Evolutionary conservation across 2,329 filamentous ascomycete genomes (phyloP).

Genomic region (Paracamarosporium sp.): DNA sequence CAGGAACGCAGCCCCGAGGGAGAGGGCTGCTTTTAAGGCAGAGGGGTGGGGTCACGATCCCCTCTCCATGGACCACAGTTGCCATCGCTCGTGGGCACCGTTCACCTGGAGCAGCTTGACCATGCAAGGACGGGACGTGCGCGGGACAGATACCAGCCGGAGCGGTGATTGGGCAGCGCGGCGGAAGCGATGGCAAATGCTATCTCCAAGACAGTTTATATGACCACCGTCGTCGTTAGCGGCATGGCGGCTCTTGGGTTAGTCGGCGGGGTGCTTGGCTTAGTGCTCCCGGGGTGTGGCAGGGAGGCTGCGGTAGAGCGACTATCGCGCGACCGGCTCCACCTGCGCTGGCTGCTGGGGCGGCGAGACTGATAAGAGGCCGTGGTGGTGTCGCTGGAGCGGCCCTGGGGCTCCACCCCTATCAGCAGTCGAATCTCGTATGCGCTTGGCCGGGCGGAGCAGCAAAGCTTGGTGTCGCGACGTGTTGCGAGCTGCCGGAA

Average conservation of each 20-base stretch:
- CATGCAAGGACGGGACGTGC: constrained; percentile 9
- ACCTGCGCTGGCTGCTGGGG: background rate
- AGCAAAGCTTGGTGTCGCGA: constrained; percentile 9
- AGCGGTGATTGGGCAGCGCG: constrained; percentile 17
- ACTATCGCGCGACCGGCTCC: background rate
- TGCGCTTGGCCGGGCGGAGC: constrained; percentile 8
- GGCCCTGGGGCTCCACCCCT: constrained; percentile 1
- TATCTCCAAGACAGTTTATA: constrained; percentile 6
- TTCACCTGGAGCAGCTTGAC: constrained; percentile 1
- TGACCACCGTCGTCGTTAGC: constrained; percentile 9
- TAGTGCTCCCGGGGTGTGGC: background rate
- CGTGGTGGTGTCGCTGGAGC: background rate
- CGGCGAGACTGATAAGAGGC: background rate
- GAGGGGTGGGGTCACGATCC: constrained; percentile 24
- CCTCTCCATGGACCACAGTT: constrained; percentile 19
- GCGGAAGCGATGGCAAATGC: constrained; percentile 11
- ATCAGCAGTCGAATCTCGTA: background rate
- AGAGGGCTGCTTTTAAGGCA: constrained; percentile 32
- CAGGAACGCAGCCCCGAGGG: constrained; percentile 18
- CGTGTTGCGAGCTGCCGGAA: constrained; percentile 18
- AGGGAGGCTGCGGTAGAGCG: background rate
- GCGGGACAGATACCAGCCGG: constrained; percentile 13
- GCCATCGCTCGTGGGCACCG: constrained; percentile 24
- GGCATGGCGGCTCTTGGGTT: constrained; percentile 20
- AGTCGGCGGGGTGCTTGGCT: constrained; percentile 19